Evolutionary conservation across 768 basidiomycete species (phyloP).

Genomic region (Pisolithus tinctorius): DNA sequence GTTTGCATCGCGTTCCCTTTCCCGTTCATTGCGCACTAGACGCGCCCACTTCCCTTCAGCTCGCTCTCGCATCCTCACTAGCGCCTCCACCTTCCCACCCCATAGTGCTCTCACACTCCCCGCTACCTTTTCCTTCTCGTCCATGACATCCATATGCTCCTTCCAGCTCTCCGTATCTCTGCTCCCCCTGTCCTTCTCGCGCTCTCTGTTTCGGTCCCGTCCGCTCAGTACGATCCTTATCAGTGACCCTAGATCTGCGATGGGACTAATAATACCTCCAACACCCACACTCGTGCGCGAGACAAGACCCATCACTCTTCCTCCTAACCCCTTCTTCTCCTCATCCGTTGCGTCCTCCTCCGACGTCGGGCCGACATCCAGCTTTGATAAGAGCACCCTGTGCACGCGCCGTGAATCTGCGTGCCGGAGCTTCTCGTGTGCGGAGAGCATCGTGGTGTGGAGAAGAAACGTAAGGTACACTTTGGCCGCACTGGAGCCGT

Average conservation of each 20-base stretch:
- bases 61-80: conserved; percentile 24
- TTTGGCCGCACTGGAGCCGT: background rate
- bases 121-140: conserved; percentile 30
- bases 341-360: conserved; percentile 27
- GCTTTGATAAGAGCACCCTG: conserved; percentile 52
- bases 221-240: conserved; percentile 36
- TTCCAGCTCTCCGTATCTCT: conserved; percentile 29
- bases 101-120: conserved; percentile 30
- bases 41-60: conserved; percentile 12
- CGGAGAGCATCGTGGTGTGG: conserved; percentile 16
- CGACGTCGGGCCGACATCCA: conserved; percentile 34
- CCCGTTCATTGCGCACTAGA: conserved; percentile 17
- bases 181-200: conserved; percentile 31
- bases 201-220: conserved; percentile 26
- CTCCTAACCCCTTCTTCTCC: conserved; percentile 25
- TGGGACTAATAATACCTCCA: conserved; percentile 38
- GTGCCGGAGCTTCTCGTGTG: conserved; percentile 27
- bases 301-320: conserved; percentile 33
- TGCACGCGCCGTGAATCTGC: conserved; percentile 56
- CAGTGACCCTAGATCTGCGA: conserved; percentile 47
- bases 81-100: conserved; percentile 25
- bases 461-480: conserved; percentile 20
- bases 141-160: conserved; percentile 16
- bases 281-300: conserved; percentile 32
- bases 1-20: conserved; percentile 23